phyloP scores from a whole-genome alignment of 2,329 filamentous ascomycete species.

The Ilyonectria destructans region DNA sequence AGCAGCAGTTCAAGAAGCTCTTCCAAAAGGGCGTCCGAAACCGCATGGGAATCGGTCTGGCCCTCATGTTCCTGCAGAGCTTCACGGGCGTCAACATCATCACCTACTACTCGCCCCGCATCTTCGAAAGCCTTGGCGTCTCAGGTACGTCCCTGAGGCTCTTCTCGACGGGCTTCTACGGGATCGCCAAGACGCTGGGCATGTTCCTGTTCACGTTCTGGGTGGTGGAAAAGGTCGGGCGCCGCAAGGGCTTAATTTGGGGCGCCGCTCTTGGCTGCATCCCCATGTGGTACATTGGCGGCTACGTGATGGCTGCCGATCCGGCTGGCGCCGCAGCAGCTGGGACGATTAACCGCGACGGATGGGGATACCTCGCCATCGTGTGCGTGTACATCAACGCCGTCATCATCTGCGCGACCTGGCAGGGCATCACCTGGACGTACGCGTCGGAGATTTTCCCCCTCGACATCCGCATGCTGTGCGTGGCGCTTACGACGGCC shows the following conservation, averaged over 20 bases:
- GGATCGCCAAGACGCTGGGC: constrained; percentile 56
- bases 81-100: constrained; percentile 71
- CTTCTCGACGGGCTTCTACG: constrained; percentile 60
- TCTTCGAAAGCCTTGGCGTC: constrained; percentile 58
- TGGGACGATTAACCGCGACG: constrained; percentile 61
- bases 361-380: constrained; percentile 63
- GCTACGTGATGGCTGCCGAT: constrained; percentile 54
- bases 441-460: constrained; percentile 66
- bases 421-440: constrained; percentile 62
- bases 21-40: constrained; percentile 56
- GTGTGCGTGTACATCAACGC: constrained; percentile 63
- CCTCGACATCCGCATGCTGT: constrained; percentile 55
- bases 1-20: constrained; percentile 52
- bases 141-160: constrained; percentile 52
- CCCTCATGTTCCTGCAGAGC: constrained; percentile 64
- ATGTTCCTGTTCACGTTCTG: constrained; percentile 60
- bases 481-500: constrained; percentile 54
- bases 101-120: constrained; percentile 67
- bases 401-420: constrained; percentile 57
- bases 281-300: constrained; percentile 60
- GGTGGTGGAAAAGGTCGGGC: constrained; percentile 65
- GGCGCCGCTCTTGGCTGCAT: constrained; percentile 56
- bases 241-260: constrained; percentile 64
- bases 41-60: constrained; percentile 62
- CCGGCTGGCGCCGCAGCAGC: constrained; percentile 59